A percentile compares a stretch with the other conserved stretches of the same genome.
These are phyloP conservation scores for Ziziphus jujuba DNA, from an alignment of 306 rosid species.

Conservation along the genomic window DNA sequence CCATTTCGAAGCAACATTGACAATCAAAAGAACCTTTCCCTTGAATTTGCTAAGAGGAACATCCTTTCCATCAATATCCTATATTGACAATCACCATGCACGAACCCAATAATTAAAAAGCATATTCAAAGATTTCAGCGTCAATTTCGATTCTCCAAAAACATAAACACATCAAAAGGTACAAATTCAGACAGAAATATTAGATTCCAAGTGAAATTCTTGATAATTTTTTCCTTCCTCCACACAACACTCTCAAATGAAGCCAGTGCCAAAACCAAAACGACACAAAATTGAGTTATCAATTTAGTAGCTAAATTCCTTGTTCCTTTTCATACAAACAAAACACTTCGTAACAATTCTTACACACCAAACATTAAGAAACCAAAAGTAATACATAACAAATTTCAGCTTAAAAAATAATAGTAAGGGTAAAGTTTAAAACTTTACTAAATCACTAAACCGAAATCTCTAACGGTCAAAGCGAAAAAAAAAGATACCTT, in stretches of 20 bases:
- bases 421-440: neutral
- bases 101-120: neutral
- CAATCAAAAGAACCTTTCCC: slow-evolving; percentile 90
- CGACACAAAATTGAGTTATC: neutral
- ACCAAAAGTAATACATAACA: neutral
- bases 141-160: neutral
- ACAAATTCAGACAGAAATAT: neutral
- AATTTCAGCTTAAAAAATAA: neutral
- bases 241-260: too few species aligned
- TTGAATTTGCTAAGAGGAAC: slow-evolving; percentile 77
- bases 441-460: neutral
- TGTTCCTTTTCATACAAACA: neutral
- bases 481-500: slow-evolving; percentile 45
- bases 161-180: neutral
- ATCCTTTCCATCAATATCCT: slow-evolving; percentile 92
- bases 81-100: slow-evolving; percentile 8
- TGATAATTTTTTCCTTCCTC: neutral
- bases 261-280: too few species aligned
- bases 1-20: slow-evolving; percentile 98
- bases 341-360: neutral
- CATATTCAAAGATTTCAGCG: neutral
- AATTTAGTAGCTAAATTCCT: neutral
- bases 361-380: neutral
- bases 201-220: neutral
- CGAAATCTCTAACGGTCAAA: too few species aligned